Conservation (phyloP, 2,329 filamentous ascomycete species). For the Periconia sp. region DNA sequence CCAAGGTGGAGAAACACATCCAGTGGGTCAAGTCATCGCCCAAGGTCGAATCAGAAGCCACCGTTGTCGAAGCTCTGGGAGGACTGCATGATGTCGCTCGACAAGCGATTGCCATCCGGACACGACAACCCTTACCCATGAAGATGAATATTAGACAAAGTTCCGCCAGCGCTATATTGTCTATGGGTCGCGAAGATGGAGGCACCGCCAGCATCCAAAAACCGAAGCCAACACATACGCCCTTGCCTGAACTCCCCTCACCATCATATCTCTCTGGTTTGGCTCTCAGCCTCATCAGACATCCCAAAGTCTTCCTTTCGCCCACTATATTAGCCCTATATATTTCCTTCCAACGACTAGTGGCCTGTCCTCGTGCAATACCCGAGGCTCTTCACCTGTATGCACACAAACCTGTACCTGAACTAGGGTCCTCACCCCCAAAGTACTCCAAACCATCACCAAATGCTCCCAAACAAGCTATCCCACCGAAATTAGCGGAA, state of each 20-base stretch:
- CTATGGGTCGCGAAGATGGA: slow-evolving; percentile 25
- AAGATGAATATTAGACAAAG: slow-evolving; percentile 30
- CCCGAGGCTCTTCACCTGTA: slow-evolving; percentile 81
- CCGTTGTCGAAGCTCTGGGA: slow-evolving; percentile 22
- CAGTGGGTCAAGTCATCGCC: slow-evolving; percentile 25
- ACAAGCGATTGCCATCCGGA: slow-evolving; percentile 31
- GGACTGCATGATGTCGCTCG: slow-evolving; percentile 26
- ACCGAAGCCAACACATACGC: slow-evolving; percentile 12
- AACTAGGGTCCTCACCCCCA: slow-evolving; percentile 56
- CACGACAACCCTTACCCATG: slow-evolving; percentile 22
- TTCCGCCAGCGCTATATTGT: slow-evolving; percentile 38
- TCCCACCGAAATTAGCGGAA: slow-evolving; percentile 70
- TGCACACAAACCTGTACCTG: slow-evolving; percentile 76
- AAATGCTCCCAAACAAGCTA: slow-evolving; percentile 68
- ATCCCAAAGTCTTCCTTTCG: slow-evolving; percentile 80
- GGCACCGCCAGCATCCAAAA: slow-evolving; percentile 3
- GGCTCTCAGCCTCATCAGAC: slow-evolving; percentile 70
- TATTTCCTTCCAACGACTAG: slow-evolving; percentile 71
- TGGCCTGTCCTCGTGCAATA: slow-evolving; percentile 74
- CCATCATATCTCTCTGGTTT: slow-evolving; percentile 51
- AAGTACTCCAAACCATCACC: slow-evolving; percentile 58
- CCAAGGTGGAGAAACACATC: slow-evolving; percentile 30
- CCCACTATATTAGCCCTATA: slow-evolving; percentile 72
- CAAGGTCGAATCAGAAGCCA: slow-evolving; percentile 28
- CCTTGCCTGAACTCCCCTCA: slow-evolving; percentile 28